phyloP scores from a whole-genome alignment of 257 asterid genomes.

The Jacaranda mimosifolia region DNA sequence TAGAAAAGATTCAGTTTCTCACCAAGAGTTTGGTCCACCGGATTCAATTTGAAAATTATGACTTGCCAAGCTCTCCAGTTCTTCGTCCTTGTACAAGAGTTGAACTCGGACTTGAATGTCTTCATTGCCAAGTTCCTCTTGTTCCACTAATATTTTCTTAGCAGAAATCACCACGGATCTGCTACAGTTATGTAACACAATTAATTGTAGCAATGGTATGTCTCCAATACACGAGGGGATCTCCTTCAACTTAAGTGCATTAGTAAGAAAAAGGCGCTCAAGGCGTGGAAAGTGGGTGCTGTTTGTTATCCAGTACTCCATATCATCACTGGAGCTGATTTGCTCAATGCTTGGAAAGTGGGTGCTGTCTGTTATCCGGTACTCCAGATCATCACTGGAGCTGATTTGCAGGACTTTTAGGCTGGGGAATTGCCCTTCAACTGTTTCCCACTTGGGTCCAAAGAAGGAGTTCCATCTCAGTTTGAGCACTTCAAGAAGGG shows the following conservation, averaged over 20 bases:
- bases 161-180: too few relatives aligned
- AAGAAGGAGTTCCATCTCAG: background rate
- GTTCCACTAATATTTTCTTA: too few relatives aligned
- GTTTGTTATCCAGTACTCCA: background rate
- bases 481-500: background rate
- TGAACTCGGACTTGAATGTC: too few relatives aligned
- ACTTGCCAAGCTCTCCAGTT: too few relatives aligned
- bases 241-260: background rate
- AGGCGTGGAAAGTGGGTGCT: slow-evolving; percentile 3
- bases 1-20: too few relatives aligned
- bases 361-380: background rate
- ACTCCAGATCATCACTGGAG: background rate
- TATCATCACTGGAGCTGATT: background rate
- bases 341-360: slow-evolving; percentile 14
- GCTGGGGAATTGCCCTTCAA: background rate
- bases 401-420: background rate
- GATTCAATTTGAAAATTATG: too few relatives aligned
- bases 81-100: too few relatives aligned
- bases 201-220: slow-evolving; percentile 7
- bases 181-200: too few relatives aligned
- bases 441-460: background rate
- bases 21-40: too few relatives aligned
- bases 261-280: background rate
- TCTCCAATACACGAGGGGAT: slow-evolving; percentile 23
- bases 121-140: too few relatives aligned